A percentile compares a stretch with the other conserved stretches of the same genome.
Evolutionary conservation across 352 stramenopile genomes (phyloP).

Genomic region (Phytophthora citricola): DNA sequence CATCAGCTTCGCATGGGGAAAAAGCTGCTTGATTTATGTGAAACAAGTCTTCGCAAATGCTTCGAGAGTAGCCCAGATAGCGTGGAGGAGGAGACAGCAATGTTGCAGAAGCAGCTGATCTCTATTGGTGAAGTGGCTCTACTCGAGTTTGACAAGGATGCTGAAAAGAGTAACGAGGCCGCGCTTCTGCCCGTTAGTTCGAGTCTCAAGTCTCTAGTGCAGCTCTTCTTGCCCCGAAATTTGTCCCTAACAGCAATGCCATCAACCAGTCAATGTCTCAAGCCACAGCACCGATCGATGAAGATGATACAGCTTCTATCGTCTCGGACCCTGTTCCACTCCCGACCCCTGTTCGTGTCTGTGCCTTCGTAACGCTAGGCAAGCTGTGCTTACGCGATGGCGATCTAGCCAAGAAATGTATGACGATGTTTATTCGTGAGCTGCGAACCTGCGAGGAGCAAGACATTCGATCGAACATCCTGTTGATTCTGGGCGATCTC

Average conservation of each 20-base stretch:
- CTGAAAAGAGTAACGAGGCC: constrained; percentile 58
- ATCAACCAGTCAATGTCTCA: constrained; percentile 26
- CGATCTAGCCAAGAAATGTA: constrained; percentile 91
- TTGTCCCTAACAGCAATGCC: constrained; percentile 43
- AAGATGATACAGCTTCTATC: constrained; percentile 26
- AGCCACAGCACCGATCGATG: constrained; percentile 28
- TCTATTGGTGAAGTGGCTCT: constrained; percentile 81
- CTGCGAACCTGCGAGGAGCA: constrained; percentile 83
- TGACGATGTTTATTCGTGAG: constrained; percentile 96
- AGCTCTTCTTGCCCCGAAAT: constrained; percentile 82
- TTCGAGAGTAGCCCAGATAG: constrained; percentile 63
- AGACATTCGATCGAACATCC: constrained; percentile 95
- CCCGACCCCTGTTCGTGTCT: constrained; percentile 86
- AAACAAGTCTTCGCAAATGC: constrained; percentile 63
- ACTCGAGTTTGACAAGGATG: constrained; percentile 82
- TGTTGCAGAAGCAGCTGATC: constrained; percentile 84
- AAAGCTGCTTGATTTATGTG: constrained; percentile 66
- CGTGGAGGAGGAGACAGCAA: constrained; percentile 57
- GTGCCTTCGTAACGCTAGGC: constrained; percentile 94
- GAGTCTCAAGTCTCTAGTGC: constrained; percentile 65
- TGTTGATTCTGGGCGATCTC: constrained; percentile 96
- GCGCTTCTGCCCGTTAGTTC: constrained; percentile 62
- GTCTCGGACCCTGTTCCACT: constrained; percentile 45
- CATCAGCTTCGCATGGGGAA: constrained; percentile 74
- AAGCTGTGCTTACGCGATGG: constrained; percentile 97